A percentile compares a stretch with the other conserved stretches of the same genome.
phyloP scores from a whole-genome alignment of 768 basidiomycete species.

The Exsudoporus frostii region DNA sequence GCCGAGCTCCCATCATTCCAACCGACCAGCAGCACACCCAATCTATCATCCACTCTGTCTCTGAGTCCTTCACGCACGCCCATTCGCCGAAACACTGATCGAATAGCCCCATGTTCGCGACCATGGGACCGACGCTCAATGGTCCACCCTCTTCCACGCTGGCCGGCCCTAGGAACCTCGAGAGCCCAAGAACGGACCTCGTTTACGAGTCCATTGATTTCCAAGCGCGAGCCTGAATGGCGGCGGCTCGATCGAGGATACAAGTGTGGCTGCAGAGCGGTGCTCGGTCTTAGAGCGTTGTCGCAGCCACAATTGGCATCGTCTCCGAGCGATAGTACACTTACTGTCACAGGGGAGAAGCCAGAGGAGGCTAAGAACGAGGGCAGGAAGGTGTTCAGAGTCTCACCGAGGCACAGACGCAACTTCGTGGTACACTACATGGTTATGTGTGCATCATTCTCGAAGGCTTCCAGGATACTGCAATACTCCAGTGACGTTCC shows the following conservation, averaged over 20 bases:
- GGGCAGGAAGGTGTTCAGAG: constrained; percentile 59
- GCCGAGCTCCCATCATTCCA: constrained; percentile 68
- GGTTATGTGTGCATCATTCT: no score
- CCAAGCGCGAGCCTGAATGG: constrained; percentile 24
- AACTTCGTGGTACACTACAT: no score
- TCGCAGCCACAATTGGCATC: constrained; percentile 51
- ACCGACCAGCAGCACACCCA: constrained; percentile 43
- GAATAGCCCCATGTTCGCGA: constrained; percentile 38
- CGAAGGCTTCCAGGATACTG: no score
- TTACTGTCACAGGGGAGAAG: constrained; percentile 38
- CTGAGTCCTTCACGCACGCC: constrained; percentile 31
- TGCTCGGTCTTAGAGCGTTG: constrained; percentile 21
- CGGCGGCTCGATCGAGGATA: constrained; percentile 4
- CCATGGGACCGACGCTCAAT: constrained; percentile 29
- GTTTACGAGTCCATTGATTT: constrained; percentile 14
- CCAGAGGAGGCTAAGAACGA: constrained; percentile 38
- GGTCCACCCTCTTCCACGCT: constrained; percentile 22
- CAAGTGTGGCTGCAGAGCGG: constrained; percentile 15
- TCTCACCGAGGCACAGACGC: no score
- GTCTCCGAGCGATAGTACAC: constrained; percentile 61
- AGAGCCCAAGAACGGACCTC: constrained; percentile 29
- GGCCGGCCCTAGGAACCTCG: constrained; percentile 25
- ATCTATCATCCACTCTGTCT: constrained; percentile 23
- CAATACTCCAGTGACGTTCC: no score
- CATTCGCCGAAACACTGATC: constrained; percentile 41